Evolutionary conservation across 2,329 filamentous ascomycete genomes (phyloP).

Genomic region (Pyricularia grisea): DNA sequence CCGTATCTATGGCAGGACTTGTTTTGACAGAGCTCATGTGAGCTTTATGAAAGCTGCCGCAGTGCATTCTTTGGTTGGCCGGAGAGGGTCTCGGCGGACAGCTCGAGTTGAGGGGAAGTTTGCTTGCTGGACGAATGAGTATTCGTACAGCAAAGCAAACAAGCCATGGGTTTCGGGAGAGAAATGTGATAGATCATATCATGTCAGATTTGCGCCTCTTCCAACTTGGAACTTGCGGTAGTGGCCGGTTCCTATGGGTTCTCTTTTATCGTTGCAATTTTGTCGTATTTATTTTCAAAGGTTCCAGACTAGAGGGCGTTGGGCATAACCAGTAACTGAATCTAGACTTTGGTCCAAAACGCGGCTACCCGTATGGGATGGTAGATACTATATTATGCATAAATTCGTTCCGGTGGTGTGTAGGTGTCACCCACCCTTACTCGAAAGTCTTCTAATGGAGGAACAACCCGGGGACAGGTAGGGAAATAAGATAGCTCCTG

Average conservation of each 20-base stretch:
- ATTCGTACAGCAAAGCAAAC: not conserved
- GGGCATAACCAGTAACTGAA: not conserved
- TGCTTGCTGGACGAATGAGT: not conserved
- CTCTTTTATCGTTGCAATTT: not conserved
- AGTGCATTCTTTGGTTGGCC: not conserved
- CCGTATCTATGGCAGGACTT: not conserved
- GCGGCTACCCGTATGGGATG: not conserved
- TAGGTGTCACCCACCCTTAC: not conserved
- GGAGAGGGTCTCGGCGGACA: not conserved
- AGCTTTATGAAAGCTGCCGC: not conserved
- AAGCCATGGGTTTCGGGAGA: not conserved
- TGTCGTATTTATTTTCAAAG: not conserved
- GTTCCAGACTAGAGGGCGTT: not conserved
- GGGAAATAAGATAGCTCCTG: not conserved
- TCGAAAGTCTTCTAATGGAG: not conserved
- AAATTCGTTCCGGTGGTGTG: not conserved
- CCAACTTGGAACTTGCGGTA: not conserved
- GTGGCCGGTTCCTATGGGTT: not conserved
- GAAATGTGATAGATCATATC: not conserved
- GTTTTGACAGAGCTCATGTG: not conserved
- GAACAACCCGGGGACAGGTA: not conserved
- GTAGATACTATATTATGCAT: not conserved
- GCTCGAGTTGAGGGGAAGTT: not conserved
- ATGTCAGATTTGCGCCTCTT: not conserved
- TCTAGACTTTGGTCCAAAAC: not conserved